phyloP scores from a whole-genome alignment of 352 stramenopile genomes.

The Peronospora belbahrii region DNA sequence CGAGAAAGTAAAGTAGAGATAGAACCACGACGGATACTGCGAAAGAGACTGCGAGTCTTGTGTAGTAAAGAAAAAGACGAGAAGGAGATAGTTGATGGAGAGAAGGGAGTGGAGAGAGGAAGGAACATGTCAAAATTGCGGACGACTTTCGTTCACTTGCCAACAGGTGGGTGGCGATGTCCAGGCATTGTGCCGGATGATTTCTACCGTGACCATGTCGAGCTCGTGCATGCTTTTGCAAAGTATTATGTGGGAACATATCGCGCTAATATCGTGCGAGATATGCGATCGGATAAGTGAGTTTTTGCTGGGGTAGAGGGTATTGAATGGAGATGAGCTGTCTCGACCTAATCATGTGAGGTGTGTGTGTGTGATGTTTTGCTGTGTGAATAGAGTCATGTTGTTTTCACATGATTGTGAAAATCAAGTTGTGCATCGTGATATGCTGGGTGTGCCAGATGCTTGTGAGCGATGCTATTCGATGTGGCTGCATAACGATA shows the following conservation, averaged over 20 bases:
- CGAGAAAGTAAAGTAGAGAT: constrained; percentile 9
- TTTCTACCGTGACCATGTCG: constrained; percentile 43
- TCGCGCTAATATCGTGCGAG: constrained; percentile 52
- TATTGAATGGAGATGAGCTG: not conserved
- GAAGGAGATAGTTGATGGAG: not conserved
- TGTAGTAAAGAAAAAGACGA: constrained; percentile 9
- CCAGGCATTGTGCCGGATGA: constrained; percentile 46
- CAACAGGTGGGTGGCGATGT: constrained; percentile 48
- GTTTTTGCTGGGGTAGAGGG: constrained; percentile 11
- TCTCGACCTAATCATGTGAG: not conserved
- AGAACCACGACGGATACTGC: constrained; percentile 1
- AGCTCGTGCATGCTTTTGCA: constrained; percentile 53
- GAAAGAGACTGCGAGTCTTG: constrained; percentile 12
- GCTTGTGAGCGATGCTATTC: constrained; percentile 48
- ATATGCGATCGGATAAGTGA: constrained; percentile 56
- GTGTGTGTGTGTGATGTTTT: constrained; percentile 1
- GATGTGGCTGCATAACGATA: constrained; percentile 56
- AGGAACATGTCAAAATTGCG: not conserved
- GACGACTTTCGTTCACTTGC: constrained; percentile 29
- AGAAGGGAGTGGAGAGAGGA: not conserved
- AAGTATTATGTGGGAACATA: constrained; percentile 63
- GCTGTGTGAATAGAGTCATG: constrained; percentile 36
- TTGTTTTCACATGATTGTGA: constrained; percentile 64
- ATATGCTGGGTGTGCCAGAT: constrained; percentile 35
- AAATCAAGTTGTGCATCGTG: constrained; percentile 44